These are phyloP conservation scores for Singerocomus inundabilis DNA, from an alignment of 1,284 basidiomycete species.

Conservation along the genomic window DNA sequence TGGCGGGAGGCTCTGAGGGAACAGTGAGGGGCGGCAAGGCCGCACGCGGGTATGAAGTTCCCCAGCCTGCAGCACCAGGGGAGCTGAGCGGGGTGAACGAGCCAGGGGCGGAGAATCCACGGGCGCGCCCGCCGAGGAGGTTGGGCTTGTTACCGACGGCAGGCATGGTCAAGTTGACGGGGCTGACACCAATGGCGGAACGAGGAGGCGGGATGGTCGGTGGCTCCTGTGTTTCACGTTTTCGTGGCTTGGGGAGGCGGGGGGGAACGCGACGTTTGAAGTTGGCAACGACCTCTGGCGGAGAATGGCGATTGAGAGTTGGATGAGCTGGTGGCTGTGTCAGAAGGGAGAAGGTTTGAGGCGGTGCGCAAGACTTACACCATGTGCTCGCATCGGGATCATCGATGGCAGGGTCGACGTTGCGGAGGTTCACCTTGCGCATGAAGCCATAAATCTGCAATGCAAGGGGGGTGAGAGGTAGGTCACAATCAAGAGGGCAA, in stretches of 20 bases:
- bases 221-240: conserved; percentile 66
- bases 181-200: conserved; percentile 63
- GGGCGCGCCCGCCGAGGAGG: conserved; percentile 53
- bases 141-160: conserved; percentile 39
- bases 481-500: conserved; percentile 24
- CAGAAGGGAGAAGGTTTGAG: conserved; percentile 17
- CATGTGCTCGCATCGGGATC: conserved; percentile 92
- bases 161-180: conserved; percentile 60
- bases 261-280: conserved; percentile 94
- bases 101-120: conserved; percentile 79
- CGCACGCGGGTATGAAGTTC: conserved; percentile 55
- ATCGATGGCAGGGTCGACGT: conserved; percentile 87
- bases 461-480: conserved; percentile 17
- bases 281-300: conserved; percentile 81
- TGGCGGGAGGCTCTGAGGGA: conserved; percentile 63
- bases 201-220: conserved; percentile 66
- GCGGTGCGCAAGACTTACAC: conserved; percentile 59
- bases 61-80: conserved; percentile 54
- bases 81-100: conserved; percentile 69
- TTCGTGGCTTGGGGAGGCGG: conserved; percentile 77
- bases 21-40: conserved; percentile 79
- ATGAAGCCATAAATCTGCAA: conserved; percentile 90
- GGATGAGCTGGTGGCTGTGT: conserved; percentile 65
- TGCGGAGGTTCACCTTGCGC: conserved; percentile 90
- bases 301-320: conserved; percentile 82